phyloP scores from a whole-genome alignment of 2,329 filamentous ascomycete genomes.

The Rosellinia necatrix region DNA sequence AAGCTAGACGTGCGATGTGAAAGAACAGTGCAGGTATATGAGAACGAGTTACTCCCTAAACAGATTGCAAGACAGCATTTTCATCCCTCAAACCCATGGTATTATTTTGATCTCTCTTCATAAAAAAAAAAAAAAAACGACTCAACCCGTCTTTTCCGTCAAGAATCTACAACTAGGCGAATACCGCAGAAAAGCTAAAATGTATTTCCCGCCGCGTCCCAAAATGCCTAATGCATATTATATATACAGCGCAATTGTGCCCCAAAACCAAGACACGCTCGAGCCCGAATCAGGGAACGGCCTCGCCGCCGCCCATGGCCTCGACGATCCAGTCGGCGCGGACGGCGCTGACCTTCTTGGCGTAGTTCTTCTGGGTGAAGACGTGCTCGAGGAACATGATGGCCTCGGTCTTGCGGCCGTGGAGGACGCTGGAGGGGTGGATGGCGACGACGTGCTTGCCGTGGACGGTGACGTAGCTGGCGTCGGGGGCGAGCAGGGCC shows the following conservation, averaged over 20 bases:
- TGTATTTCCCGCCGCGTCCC: too few species aligned
- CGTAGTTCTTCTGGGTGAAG: constrained; percentile 69
- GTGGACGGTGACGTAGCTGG: constrained; percentile 62
- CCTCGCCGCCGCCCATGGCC: constrained; percentile 37
- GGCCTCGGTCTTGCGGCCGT: constrained; percentile 66
- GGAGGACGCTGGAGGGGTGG: constrained; percentile 66
- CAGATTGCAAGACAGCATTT: too few species aligned
- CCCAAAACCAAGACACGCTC: too few species aligned
- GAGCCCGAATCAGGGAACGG: constrained; percentile 12
- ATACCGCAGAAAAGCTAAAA: background rate
- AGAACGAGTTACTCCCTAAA: too few species aligned
- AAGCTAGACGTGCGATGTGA: too few species aligned
- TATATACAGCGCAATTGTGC: too few species aligned
- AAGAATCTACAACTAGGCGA: background rate
- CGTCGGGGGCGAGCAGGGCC: constrained; percentile 63
- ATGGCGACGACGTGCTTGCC: constrained; percentile 66
- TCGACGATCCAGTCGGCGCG: constrained; percentile 64
- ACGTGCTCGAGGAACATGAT: constrained; percentile 73
- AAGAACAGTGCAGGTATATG: too few species aligned
- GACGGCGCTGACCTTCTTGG: constrained; percentile 67
- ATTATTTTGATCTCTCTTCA: background rate
- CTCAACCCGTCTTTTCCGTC: background rate
- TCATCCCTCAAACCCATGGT: too few species aligned
- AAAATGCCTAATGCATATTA: too few species aligned
- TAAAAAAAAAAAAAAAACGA: background rate